Base-by-base conservation (phyloP, 768 basidiomycete species). In the Coprinopsis cinerea region DNA sequence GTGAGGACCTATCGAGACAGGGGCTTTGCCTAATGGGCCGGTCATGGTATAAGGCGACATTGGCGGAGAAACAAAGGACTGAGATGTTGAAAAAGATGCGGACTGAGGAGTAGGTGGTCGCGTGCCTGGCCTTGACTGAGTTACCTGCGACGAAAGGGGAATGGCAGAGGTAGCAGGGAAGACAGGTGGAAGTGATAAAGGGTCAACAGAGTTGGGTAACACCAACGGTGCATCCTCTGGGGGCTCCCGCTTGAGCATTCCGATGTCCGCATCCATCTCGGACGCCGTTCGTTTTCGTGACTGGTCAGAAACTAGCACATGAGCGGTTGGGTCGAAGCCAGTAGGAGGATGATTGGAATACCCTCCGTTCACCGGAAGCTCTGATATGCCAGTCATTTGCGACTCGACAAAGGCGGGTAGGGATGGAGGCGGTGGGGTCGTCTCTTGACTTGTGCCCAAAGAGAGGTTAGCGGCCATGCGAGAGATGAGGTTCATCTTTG, bases 191-290 rank as follows among this genome's bases (percentile, higher is more conserved):
- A 57, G 30, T 25, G 58, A 49, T n/a, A 56, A 44, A 32, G 55
- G 47, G 37, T 58, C 47, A 30, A n/a, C n/a, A n/a, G 54, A 47
- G 39, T 61, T 56, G 30, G 62, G 49, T 24, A 67, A 46, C 27
- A 63, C 59, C 32, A 75, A 57, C 13, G 66, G 64, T 1, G 60
- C 47, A 44, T 74, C 72, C 24, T 78, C 77, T 53, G 65, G 67
- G 25, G 75, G 74, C 52, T 78, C 77, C 48, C 71, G 59, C 59
- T 78, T 78, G 36, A 73, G 63, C 15, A 72, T 68, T 58, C 76
- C 76, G 28, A 71, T 63, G 13, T 69, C 70, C 42, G 69, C 71
- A 47, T 70, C 73, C 41, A 72, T 57, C 44, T 66, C 71, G 24
- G 73, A 70, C 17, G 72, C 74, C 50, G 70, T 72, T 34, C 69